Base-by-base conservation (phyloP, 192 early-diverging fungal genomes). In the Endogone sp. region DNA sequence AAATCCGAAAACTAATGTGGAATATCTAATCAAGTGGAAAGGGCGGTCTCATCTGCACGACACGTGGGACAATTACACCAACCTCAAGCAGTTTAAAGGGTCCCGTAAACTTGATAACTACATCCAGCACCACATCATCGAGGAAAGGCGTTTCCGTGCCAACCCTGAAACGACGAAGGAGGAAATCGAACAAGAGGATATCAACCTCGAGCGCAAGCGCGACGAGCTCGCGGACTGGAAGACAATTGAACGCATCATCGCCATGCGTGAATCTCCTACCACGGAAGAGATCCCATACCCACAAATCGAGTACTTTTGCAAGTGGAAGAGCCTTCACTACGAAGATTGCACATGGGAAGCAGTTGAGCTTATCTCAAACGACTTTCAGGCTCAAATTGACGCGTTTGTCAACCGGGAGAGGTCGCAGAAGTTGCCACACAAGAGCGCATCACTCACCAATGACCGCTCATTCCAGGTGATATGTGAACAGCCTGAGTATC, bases 1-100 rank as follows among this genome's bases (percentile, higher is more conserved):
- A 21, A 71, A 74, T 29, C 82, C 81, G 2, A 76, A 82, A 59
- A 75, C 61, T 24, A 89, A 90, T 63, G 76, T 88, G 66, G 90
- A 94, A 80, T 97, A 90, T 66, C 78, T 88, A n/a, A 88, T 99
- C 69, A 98, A 99, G 73, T 99, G 96, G 96, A 91, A 91, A 78
- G 88, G 91, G 6, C 88, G 85, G 79, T 92, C 94, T 24, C 93
- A 97, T 79, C 79, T 94, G 57, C 90, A 95, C 68, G 89, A 96
- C 55, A 94, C 95, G 0, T 99, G 96, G 96, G 89, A 95, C 64
- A 81, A 81, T 0, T 84, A 85, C 11, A 82, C 81, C 11, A 76
- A 87, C 29, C 84, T 98, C 29, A 72, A 77, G 13, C 75, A 82
- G 3, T 87, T 86, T 68, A 96, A 94, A 76, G 96, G 96, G 0